Conservation (phyloP, 768 basidiomycete genomes). For the Hemileccinum rubropunctum region DNA sequence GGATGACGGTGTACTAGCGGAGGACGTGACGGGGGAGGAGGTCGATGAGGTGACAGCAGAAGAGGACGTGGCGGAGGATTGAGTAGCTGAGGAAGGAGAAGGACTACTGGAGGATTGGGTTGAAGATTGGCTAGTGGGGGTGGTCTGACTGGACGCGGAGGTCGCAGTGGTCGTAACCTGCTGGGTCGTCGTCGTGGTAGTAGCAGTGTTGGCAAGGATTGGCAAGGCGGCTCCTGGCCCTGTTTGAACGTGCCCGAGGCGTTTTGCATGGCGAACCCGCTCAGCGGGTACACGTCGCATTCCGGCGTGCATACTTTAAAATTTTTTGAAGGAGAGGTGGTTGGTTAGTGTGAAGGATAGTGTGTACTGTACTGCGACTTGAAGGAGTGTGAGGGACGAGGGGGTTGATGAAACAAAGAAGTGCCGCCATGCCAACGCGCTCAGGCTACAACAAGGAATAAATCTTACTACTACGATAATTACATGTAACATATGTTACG, state of each 20-base stretch:
- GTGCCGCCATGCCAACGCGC: not conserved
- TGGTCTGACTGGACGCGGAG: not conserved
- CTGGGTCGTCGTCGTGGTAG: not conserved
- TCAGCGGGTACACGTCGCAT: constrained; percentile 29
- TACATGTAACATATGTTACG: too few species aligned
- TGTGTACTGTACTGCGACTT: not conserved
- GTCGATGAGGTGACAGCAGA: not conserved
- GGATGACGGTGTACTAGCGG: not conserved
- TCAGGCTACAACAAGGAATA: too few species aligned
- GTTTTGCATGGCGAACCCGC: constrained; percentile 33
- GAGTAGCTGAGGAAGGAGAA: constrained; percentile 10
- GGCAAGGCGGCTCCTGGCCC: not conserved
- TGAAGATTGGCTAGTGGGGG: constrained; percentile 4
- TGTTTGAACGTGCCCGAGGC: constrained; percentile 25
- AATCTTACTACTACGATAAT: too few species aligned
- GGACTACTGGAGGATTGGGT: constrained; percentile 14
- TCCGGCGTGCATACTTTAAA: constrained; percentile 19
- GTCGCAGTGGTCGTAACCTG: constrained; percentile 1
- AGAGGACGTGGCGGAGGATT: constrained; percentile 1
- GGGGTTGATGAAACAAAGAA: not conserved
- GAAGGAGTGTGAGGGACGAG: constrained; percentile 15
- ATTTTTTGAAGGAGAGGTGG: constrained; percentile 8
- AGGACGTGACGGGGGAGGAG: not conserved
- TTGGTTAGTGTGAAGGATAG: not conserved
- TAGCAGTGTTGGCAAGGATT: not conserved